phyloP scores from a whole-genome alignment of 164 flowering plant species.

The Chloranthus sessilifolius region DNA sequence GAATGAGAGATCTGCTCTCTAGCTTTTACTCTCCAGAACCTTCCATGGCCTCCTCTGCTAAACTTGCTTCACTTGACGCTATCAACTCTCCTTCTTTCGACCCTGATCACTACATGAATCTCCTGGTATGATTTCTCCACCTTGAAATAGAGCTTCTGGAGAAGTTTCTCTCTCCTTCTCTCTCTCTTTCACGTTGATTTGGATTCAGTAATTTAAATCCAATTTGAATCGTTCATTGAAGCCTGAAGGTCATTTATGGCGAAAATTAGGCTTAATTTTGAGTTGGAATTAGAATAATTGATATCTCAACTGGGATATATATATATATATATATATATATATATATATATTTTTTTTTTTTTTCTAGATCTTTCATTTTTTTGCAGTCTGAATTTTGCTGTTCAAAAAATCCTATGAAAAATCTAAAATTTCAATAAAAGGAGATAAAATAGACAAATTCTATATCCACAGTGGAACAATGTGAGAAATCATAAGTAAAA shows the following conservation, averaged over 20 bases:
- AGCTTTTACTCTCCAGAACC: conserved; percentile 94
- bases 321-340: no score
- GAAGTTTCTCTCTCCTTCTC: background rate
- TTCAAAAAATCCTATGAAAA: no score
- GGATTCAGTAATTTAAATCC: background rate
- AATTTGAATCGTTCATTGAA: background rate
- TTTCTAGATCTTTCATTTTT: no score
- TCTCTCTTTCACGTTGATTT: background rate
- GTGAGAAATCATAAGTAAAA: no score
- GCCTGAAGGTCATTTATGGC: background rate
- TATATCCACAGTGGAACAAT: no score
- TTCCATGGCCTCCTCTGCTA: conserved; percentile 30
- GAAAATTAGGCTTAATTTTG: conserved; percentile 4
- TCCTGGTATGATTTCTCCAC: conserved; percentile 38
- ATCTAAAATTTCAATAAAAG: no score
- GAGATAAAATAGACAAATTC: no score
- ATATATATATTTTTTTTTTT: no score
- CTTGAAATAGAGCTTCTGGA: no score
- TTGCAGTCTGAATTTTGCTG: no score
- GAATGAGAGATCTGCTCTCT: conserved; percentile 92
- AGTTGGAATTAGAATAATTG: no score
- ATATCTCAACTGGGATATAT: no score
- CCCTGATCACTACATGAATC: conserved; percentile 88
- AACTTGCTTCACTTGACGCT: conserved; percentile 51
- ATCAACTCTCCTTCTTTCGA: conserved; percentile 82